Conservation (phyloP, 139 green algal genomes). For the Coccomyxa sp. region DNA sequence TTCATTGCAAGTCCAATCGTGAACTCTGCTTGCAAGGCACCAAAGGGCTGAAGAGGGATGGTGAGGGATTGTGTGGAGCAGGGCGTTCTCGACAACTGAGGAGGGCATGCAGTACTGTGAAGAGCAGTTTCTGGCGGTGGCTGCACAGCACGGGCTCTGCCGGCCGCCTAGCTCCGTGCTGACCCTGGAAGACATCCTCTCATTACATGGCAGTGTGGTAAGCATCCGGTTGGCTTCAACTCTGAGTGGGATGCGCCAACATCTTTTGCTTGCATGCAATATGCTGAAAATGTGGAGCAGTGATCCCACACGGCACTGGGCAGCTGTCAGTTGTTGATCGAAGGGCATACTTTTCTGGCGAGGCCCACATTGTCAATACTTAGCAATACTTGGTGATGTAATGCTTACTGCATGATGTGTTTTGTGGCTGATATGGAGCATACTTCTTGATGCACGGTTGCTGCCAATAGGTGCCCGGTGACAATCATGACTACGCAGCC, state of each 20-base stretch:
- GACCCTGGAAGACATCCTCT: slow-evolving; percentile 35
- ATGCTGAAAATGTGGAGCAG: neutral
- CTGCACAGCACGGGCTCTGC: slow-evolving; percentile 32
- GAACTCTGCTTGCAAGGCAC: too few relatives aligned
- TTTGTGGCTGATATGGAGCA: too few relatives aligned
- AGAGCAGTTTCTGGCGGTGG: slow-evolving; percentile 42
- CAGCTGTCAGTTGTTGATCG: too few relatives aligned
- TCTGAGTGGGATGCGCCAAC: neutral
- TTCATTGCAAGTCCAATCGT: too few relatives aligned
- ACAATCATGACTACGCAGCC: neutral
- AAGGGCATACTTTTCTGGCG: too few relatives aligned
- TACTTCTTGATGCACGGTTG: neutral
- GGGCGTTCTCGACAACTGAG: slow-evolving; percentile 48
- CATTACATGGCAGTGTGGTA: slow-evolving; percentile 9
- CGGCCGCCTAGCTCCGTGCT: slow-evolving; percentile 7
- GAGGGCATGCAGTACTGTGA: slow-evolving; percentile 49
- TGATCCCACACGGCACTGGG: neutral
- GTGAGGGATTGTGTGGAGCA: neutral
- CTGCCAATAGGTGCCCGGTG: neutral
- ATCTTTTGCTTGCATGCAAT: neutral
- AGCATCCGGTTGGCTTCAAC: neutral
- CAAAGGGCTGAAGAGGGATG: too few relatives aligned
- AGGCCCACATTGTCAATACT: neutral
- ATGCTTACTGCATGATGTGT: neutral
- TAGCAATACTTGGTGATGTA: neutral